Base-by-base conservation (phyloP, 2,329 filamentous ascomycete species). In the Colletotrichum viniferum region DNA sequence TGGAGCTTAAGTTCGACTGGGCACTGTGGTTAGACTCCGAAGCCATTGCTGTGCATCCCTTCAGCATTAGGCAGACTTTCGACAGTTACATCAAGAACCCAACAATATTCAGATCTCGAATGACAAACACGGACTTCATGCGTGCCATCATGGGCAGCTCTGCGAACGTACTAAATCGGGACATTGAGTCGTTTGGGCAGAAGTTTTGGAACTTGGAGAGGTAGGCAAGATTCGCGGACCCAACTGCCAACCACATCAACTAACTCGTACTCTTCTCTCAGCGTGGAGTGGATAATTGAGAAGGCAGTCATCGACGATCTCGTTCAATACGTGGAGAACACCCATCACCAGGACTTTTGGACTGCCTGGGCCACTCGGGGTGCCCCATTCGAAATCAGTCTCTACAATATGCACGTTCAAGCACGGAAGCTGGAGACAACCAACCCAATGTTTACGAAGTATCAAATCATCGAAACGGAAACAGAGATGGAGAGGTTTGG, bases 1-100 rank as follows among this genome's bases (percentile, higher is more conserved):
- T 28, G 21, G 32, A 43, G 13, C 13, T 75, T 1, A 34, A 75
- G 3, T 75, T 68, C 10, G 69, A 75, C 63, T 75, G 65, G 38
- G 73, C 56, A 7, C 69, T 75, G 1, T 75, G 73, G 69, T n/a
- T 73, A 9, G 73, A 75, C 30, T 75, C 73, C 3, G 73, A 75
- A 21, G 64, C 73, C 7, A 64, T 75, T 16, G 69, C 21, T 4
- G 73, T 75, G 14, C 73, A 68, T 18, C 73, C 73, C 1, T 75
- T 75, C 28, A 68, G 69, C 34, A 38, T 55, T 7, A 58, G 56
- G 16, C n/a, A 68, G 18, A 36, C 26, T 5, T 75, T 75, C n/a
- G 69, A 68, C 7, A 36, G 10, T 4, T 73, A 73, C 28, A 64
- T 72, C 21, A 34, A 56, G 32, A 60, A 26, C 3, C 69, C 69